Evolutionary conservation across 2,329 filamentous ascomycete genomes (phyloP), one percentile per base, ranked within the genome.

Genomic region (Thyridium curvatum): DNA sequence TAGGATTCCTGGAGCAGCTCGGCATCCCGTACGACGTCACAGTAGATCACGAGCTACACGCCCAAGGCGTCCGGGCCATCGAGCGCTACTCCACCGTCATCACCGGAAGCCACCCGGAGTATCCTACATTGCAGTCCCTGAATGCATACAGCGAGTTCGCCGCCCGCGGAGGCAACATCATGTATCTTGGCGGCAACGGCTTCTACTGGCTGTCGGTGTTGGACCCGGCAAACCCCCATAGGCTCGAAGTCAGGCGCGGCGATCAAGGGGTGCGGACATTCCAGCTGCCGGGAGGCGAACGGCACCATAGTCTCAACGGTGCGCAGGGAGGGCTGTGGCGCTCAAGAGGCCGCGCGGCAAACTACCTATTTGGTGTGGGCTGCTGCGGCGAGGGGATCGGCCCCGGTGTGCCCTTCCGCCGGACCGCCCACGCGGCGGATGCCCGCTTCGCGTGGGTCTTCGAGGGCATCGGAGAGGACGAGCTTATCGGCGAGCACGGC

Each of bases 151-250:
- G 44, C 21, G 45, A 43, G 12, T 63, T 56, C 41, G 46, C 52
- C 26, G 42, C 40, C 3, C 33, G 36, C 3, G 59, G 61, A 9
- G 58, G 61, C 3, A 55, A 51, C 37, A 39, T 65, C 34, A 56
- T 64, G 54, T 64, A 63, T 32, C 48, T 61, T n/a, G 59, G 59
- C 14, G 59, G 59, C 17, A 61, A 62, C 43, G 58, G 59, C 14
- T 62, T 58, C 46, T 62, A 62, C 44, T 63, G 53, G 56, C 43
- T 49, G 2, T 45, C 54, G 3, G 51, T 41, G 5, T 34, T 44
- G 21, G 47, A 57, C 30, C 18, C 41, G 17, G 39, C 38, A 12
- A 44, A 45, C 8, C 43, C 54, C 8, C 55, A 59, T 44, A 59
- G 58, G 15, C 42, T 60, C 14, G 59, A 62, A 42, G 53, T 61